Percentiles rank a stretch among this genome's conserved stretches.
phyloP scores from a whole-genome alignment of 768 basidiomycete species.

The Antrodiella citrinella region DNA sequence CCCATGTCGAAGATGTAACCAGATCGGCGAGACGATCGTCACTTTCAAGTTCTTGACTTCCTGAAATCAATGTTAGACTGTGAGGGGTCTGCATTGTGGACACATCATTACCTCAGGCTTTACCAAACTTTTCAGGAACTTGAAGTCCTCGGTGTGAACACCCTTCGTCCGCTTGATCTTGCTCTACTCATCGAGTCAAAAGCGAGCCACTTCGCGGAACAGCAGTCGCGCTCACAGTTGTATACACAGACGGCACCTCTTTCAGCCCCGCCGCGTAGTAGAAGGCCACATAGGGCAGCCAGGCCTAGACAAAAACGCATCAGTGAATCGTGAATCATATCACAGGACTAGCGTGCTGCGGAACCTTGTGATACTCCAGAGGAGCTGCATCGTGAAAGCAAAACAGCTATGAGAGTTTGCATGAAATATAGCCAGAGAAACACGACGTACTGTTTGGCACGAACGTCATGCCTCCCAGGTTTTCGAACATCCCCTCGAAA shows the following conservation, averaged over 20 bases:
- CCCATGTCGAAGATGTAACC: slow-evolving; percentile 66
- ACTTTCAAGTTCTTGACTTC: slow-evolving; percentile 61
- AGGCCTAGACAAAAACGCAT: no score
- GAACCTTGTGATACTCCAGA: slow-evolving; percentile 33
- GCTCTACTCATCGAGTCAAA: slow-evolving; percentile 30
- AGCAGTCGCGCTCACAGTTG: no score
- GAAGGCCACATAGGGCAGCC: slow-evolving; percentile 16
- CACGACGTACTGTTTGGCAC: slow-evolving; percentile 35
- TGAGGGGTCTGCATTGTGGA: background rate
- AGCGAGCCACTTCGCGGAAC: no score
- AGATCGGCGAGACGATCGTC: slow-evolving; percentile 60
- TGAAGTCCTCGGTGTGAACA: slow-evolving; percentile 55
- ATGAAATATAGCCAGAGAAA: background rate
- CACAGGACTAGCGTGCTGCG: slow-evolving; percentile 4
- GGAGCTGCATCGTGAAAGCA: slow-evolving; percentile 6
- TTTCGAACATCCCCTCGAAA: slow-evolving; percentile 59
- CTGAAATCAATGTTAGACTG: slow-evolving; percentile 19
- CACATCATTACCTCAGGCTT: slow-evolving; percentile 37
- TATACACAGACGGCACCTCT: slow-evolving; percentile 13
- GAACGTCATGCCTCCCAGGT: slow-evolving; percentile 51
- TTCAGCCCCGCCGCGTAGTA: slow-evolving; percentile 14
- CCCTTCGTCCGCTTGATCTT: slow-evolving; percentile 54
- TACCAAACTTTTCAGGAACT: slow-evolving; percentile 47
- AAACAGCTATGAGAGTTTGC: background rate
- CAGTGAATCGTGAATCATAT: no score